Evolutionary conservation across 305 asterid genomes (phyloP).

Genomic region (Fraxinus greggii): DNA sequence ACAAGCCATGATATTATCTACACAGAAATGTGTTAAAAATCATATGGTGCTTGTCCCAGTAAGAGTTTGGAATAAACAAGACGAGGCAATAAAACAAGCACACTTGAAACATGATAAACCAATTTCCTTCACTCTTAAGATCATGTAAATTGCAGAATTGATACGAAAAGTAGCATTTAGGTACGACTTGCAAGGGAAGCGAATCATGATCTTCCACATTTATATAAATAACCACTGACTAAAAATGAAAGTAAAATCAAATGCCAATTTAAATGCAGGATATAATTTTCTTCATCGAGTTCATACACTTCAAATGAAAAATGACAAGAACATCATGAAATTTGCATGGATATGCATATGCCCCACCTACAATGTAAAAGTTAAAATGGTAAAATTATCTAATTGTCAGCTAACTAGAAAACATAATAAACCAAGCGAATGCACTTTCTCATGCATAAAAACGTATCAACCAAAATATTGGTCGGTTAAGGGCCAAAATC

Average conservation of each 20-base stretch:
- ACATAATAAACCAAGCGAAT: neutral
- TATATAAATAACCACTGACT: neutral
- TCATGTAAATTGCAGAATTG: conserved; percentile 2
- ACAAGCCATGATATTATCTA: conserved; percentile 77
- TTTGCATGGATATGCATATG: conserved; percentile 5
- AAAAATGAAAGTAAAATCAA: neutral
- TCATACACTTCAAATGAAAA: neutral
- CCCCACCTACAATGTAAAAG: neutral
- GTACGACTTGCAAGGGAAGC: neutral
- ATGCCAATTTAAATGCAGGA: neutral
- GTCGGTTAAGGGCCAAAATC: neutral
- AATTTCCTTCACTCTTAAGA: neutral
- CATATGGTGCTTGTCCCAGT: neutral
- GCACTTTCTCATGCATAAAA: neutral
- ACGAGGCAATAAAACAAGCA: neutral
- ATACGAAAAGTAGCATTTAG: neutral
- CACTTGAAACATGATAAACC: neutral
- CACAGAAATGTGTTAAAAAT: neutral
- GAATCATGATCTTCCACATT: neutral
- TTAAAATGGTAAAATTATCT: neutral
- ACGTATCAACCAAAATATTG: neutral
- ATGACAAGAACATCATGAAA: neutral
- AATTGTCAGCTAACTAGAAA: neutral
- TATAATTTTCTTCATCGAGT: neutral
- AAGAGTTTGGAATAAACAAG: neutral